Base-by-base conservation (phyloP, 2,329 filamentous ascomycete genomes). In the Aspergillus clavatus region DNA sequence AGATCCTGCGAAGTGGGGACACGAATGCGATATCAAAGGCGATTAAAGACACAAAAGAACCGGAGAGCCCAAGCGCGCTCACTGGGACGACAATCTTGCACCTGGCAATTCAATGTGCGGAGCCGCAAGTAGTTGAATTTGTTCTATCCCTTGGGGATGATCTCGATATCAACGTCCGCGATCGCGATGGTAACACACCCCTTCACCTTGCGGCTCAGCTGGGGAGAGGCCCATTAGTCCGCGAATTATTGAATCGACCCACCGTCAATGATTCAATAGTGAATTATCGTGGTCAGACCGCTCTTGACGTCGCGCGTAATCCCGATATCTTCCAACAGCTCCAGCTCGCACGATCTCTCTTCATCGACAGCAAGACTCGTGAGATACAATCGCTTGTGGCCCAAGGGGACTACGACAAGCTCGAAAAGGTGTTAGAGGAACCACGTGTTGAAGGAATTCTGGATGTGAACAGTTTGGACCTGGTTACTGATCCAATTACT, bases 261-360 rank as follows among this genome's bases (percentile, higher is more conserved):
- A 82, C 79, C 37, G 87, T 97, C 70, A 95, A 96, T 61, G 93
- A 98, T 64, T 84, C 89, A 5, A 75, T 94, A 39, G 75, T 84
- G 43, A 98, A 98, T 70, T 83, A 84, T 60, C 83, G 87, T 46
- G 89, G 89, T 42, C 89, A 90, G 60, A 80, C 89, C 3, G 84
- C 93, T 4, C 80, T 97, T 41, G 93, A 98, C 60, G 75, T 96
- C 33, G 89, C 93, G 4, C 83, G 90, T 29, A 96, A 84, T 21
- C 89, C 93, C 1, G 91, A 97, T 14, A 96, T 97, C 45, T 97
- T 95, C 72, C 90, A 97, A 69, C 84, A 91, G 60, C 77, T 98
- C 42, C 93, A 98, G 68, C 82, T 97, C 12, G 84, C 89, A 7
- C 81, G 90, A 36, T 95, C 90, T 4, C 75, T 96, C 40, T 97